Conservation (phyloP, 2,329 filamentous ascomycete species). For the Phoma herbarum region DNA sequence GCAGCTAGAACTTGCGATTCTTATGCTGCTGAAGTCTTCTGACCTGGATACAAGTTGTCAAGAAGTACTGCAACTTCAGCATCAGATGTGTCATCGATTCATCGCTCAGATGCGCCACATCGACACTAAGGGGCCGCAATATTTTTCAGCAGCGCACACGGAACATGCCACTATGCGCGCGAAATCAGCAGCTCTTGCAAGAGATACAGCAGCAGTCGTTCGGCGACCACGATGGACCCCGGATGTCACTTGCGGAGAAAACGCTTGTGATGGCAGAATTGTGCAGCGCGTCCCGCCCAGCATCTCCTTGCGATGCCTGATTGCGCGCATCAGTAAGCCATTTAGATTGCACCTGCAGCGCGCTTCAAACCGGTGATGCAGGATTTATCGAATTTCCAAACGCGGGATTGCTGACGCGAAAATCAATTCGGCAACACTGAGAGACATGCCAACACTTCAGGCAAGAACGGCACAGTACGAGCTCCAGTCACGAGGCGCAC, state of each 20-base stretch:
- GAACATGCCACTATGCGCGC: background rate
- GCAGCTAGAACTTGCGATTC: background rate
- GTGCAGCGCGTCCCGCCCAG: background rate
- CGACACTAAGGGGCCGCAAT: background rate
- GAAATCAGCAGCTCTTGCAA: background rate
- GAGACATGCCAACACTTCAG: background rate
- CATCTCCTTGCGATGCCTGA: background rate
- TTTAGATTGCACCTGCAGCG: slow-evolving; percentile 6
- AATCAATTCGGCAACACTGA: slow-evolving; percentile 1
- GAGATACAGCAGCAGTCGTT: background rate
- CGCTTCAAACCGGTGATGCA: slow-evolving; percentile 3
- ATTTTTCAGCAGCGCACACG: background rate
- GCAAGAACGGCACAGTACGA: slow-evolving; percentile 18
- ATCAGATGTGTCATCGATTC: background rate
- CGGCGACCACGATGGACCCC: background rate
- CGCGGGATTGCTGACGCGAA: slow-evolving; percentile 4
- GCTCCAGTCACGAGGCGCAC: slow-evolving; percentile 4
- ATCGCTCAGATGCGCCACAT: background rate
- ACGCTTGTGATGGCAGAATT: background rate
- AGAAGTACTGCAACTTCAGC: background rate
- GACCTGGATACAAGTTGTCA: slow-evolving; percentile 1
- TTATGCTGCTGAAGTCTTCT: slow-evolving; percentile 3
- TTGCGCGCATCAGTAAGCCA: slow-evolving; percentile 1
- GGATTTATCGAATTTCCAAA: slow-evolving; percentile 13
- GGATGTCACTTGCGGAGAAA: background rate